phyloP scores from a whole-genome alignment of 2,329 filamentous ascomycete species.

The Hysterium pulicare region DNA sequence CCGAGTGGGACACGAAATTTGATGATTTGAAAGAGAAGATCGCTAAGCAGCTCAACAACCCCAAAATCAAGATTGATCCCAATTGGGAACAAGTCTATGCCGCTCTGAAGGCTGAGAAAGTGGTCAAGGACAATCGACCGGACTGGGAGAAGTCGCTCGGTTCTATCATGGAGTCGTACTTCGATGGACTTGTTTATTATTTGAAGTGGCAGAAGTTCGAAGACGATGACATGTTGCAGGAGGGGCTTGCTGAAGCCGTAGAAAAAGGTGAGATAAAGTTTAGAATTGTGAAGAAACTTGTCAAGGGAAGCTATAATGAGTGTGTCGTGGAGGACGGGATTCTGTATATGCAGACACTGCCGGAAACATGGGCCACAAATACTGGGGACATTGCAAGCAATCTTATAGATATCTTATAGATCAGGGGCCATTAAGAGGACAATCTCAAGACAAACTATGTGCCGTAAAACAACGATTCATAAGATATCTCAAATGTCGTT shows the following conservation, averaged over 20 bases:
- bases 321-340: conserved; percentile 34
- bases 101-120: conserved; percentile 37
- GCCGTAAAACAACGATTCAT: no score
- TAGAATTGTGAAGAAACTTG: conserved; percentile 48
- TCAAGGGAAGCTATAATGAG: conserved; percentile 41
- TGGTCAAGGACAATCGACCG: conserved; percentile 27
- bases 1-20: conserved; percentile 46
- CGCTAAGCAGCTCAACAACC: conserved; percentile 30
- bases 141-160: conserved; percentile 50
- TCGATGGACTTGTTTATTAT: conserved; percentile 41
- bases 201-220: conserved; percentile 47
- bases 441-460: no score
- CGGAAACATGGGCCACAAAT: conserved; percentile 6
- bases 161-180: conserved; percentile 42
- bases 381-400: conserved; percentile 1
- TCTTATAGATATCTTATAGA: conserved; percentile 9
- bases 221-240: conserved; percentile 16
- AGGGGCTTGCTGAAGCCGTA: conserved; percentile 39
- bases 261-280: conserved; percentile 44
- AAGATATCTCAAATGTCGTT: no score
- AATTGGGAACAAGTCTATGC: conserved; percentile 49
- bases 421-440: no score
- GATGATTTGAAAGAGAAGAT: conserved; percentile 40
- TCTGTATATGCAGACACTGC: conserved; percentile 23
- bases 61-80: conserved; percentile 34